A percentile compares a stretch with the other conserved stretches of the same genome.
Conservation (phyloP, 176 grass and related monocot genomes). For the Triticum aestivum region DNA sequence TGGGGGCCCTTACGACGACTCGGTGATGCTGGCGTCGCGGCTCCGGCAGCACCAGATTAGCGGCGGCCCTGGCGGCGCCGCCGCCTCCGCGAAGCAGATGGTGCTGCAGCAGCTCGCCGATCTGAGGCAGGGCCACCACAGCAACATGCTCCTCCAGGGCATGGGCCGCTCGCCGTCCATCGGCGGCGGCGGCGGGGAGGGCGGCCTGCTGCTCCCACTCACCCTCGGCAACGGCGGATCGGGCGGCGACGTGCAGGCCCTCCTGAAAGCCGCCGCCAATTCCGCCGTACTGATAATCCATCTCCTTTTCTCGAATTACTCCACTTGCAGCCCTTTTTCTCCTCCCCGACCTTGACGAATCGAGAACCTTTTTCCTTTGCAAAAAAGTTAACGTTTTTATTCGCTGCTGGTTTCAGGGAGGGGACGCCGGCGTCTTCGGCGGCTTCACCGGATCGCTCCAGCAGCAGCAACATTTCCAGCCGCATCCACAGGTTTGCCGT, state of each 20-base stretch:
- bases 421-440: conserved; percentile 47
- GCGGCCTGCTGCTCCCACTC: conserved; percentile 55
- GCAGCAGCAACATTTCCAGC: conserved; percentile 62
- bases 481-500: conserved; percentile 47
- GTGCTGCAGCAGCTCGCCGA: conserved; percentile 57
- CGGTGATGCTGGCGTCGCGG: conserved; percentile 62
- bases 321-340: conserved; percentile 26
- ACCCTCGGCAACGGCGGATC: conserved; percentile 39
- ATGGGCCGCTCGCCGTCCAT: conserved; percentile 37
- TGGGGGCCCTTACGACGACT: conserved; percentile 68
- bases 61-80: conserved; percentile 29
- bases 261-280: conserved; percentile 52
- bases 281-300: conserved; percentile 36
- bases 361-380: conserved; percentile 12
- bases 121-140: conserved; percentile 50
- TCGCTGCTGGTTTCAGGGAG: conserved; percentile 44
- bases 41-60: conserved; percentile 89
- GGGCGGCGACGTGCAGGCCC: conserved; percentile 49
- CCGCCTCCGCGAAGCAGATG: conserved; percentile 52
- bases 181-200: conserved; percentile 19
- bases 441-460: conserved; percentile 56
- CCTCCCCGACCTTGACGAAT: not conserved
- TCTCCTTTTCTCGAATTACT: conserved; percentile 20
- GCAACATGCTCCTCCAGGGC: conserved; percentile 53
- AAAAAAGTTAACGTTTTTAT: conserved; percentile 18